These are phyloP conservation scores for Blastocystis sp. DNA, from an alignment of 352 stramenopile species.

Conservation along the genomic window DNA sequence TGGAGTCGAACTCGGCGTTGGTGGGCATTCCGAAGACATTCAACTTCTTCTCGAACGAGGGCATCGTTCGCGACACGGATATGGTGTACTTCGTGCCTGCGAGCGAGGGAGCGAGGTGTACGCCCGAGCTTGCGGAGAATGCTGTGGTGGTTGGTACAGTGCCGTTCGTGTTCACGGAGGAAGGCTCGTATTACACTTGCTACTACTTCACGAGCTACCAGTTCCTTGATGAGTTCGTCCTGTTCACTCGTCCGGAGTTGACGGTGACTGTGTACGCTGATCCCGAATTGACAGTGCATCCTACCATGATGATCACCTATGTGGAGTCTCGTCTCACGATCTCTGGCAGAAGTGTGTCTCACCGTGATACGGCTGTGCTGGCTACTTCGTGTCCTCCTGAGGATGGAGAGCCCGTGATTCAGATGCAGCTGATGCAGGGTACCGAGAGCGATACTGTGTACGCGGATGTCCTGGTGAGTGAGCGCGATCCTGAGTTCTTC, in stretches of 20 bases:
- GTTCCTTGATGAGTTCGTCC: slow-evolving; percentile 31
- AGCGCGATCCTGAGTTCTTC: background rate
- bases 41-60: background rate
- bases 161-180: slow-evolving; percentile 11
- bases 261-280: slow-evolving; percentile 8
- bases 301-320: background rate
- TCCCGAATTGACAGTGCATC: background rate
- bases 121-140: background rate
- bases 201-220: slow-evolving; percentile 37
- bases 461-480: slow-evolving; percentile 23
- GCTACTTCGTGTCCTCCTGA: slow-evolving; percentile 3
- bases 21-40: slow-evolving; percentile 38
- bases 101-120: background rate
- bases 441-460: slow-evolving; percentile 18
- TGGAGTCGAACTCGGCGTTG: slow-evolving; percentile 53
- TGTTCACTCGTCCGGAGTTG: slow-evolving; percentile 3
- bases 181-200: slow-evolving; percentile 36
- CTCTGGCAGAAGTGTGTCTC: background rate
- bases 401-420: background rate
- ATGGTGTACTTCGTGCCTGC: slow-evolving; percentile 21
- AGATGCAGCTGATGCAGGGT: background rate
- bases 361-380: background rate
- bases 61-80: background rate
- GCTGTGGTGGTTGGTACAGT: background rate
- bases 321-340: slow-evolving; percentile 16